phyloP scores from a whole-genome alignment of 306 rosid species.

The Medicago truncatula region DNA sequence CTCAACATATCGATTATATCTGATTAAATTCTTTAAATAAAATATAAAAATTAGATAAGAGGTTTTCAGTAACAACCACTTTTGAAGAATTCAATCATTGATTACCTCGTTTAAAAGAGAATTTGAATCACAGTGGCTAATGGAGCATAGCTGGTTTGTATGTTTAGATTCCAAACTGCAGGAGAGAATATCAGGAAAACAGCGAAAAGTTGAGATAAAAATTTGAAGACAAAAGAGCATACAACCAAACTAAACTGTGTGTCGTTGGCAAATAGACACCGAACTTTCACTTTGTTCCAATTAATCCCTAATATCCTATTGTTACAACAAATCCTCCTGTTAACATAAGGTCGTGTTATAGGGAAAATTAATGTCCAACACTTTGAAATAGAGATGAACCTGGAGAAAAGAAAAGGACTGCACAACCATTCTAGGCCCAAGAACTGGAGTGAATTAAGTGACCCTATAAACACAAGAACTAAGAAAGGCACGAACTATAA shows the following conservation, averaged over 20 bases:
- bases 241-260: background rate
- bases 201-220: slow-evolving; percentile 33
- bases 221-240: slow-evolving; percentile 8
- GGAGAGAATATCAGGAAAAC: slow-evolving; percentile 38
- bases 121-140: slow-evolving; percentile 87
- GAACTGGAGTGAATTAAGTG: background rate
- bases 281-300: background rate
- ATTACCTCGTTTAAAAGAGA: slow-evolving; percentile 96
- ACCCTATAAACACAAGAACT: background rate
- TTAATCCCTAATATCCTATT: no score
- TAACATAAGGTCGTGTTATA: no score
- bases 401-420: background rate
- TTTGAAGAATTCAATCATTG: slow-evolving; percentile 27
- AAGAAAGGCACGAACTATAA: background rate
- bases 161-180: slow-evolving; percentile 80
- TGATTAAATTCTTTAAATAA: slow-evolving; percentile 4
- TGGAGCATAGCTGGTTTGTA: slow-evolving; percentile 93
- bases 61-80: slow-evolving; percentile 24
- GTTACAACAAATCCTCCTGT: no score
- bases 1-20: slow-evolving; percentile 24
- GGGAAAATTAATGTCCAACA: background rate
- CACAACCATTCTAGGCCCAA: background rate
- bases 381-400: background rate
- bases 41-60: slow-evolving; percentile 20
- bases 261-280: slow-evolving; percentile 6